Conservation (phyloP, 2,329 filamentous ascomycete genomes). For the Ophiostoma tasmaniense region DNA sequence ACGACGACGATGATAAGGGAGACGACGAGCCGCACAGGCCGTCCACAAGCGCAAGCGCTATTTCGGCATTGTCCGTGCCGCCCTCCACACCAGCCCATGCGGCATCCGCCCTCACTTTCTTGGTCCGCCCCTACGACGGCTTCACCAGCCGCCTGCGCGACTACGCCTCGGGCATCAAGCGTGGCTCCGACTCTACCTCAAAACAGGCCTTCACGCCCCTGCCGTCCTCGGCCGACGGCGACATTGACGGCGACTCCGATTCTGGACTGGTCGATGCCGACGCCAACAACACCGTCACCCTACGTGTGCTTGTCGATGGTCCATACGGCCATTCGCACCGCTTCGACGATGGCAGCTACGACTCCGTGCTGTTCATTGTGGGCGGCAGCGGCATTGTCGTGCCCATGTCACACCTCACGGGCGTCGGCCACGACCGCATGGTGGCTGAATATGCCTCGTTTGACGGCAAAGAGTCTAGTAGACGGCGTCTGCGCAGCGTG, state of each 20-base stretch:
- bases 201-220: slow-evolving; percentile 10
- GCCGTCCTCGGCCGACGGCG: background rate
- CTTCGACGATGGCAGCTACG: slow-evolving; percentile 15
- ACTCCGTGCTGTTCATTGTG: slow-evolving; percentile 19
- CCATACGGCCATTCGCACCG: slow-evolving; percentile 21
- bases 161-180: slow-evolving; percentile 16
- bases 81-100: background rate
- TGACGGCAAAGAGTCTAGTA: background rate
- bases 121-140: slow-evolving; percentile 19
- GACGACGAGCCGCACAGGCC: slow-evolving; percentile 20
- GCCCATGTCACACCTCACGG: slow-evolving; percentile 19
- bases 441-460: background rate
- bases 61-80: background rate
- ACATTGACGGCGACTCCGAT: background rate
- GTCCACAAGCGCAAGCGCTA: background rate
- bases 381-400: slow-evolving; percentile 22
- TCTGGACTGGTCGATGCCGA: background rate
- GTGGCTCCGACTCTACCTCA: slow-evolving; percentile 14
- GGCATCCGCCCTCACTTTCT: slow-evolving; percentile 16
- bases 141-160: slow-evolving; percentile 19
- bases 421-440: slow-evolving; percentile 9
- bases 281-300: slow-evolving; percentile 8
- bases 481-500: slow-evolving; percentile 9
- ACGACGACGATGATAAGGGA: slow-evolving; percentile 5
- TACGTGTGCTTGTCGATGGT: slow-evolving; percentile 19